Evolutionary conservation across 371 early-diverging fungal genomes (phyloP), one percentile per base, ranked within the genome.

Genomic region (Apophysomyces variabilis): DNA sequence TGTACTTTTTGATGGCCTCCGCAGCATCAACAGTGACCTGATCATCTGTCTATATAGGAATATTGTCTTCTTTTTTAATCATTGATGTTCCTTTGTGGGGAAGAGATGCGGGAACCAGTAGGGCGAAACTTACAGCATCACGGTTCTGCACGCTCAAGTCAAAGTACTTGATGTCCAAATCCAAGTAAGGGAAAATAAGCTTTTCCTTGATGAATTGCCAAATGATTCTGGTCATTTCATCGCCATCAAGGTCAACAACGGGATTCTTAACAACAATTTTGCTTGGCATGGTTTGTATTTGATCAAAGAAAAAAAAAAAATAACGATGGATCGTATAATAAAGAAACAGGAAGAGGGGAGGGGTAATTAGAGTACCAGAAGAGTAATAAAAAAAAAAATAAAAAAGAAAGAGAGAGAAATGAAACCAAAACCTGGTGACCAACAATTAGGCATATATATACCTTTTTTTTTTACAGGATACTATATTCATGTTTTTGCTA

Each of bases 161-260:
- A 70, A 87, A 98, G 86, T 96, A 97, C 89, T 94, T 94, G 86
- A 95, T 93, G 68, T 96, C 95, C 57, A 97, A 70, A 67, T 95
- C 90, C 65, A 97, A 80, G 78, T 93, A 95, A 43, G 97, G 97
- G 63, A 96, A 79, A 72, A 98, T 95, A 47, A 98, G 89, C 80
- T 94, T 90, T 64, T 96, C 95, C 83, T 94, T 94, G 85, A 96
- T 96, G 80, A 88, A 83, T 66, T 92, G 85, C 95, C 95, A 95
- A 81, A 96, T 94, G 81, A 96, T 95, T 72, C 96, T 85, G 65
- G 96, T 96, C 96, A 96, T 96, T 74, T 96, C 96, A 84, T 96
- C 96, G 69, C 96, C 96, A 75, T 98, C 98, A 41, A 97, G 86
- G 76, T 96, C 95, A 44, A 94, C 95, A 21, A 95, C 91, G n/a